phyloP scores from a whole-genome alignment of 208 protist species.

The Wallacemonas sp. region DNA sequence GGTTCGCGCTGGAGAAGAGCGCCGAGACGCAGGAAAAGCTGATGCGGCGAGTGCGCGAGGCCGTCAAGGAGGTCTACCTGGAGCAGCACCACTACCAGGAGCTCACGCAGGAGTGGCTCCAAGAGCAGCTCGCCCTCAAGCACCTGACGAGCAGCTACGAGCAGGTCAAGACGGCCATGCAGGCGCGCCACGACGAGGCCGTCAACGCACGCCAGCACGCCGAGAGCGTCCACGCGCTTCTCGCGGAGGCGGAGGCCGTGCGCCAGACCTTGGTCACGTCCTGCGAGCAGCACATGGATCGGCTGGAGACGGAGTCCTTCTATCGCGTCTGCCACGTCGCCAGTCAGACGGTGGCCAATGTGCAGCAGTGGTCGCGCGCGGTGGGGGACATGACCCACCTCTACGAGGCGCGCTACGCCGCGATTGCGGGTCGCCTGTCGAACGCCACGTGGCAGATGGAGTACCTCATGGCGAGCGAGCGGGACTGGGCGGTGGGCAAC shows the following conservation, averaged over 20 bases:
- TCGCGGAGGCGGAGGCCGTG: slow-evolving; percentile 39
- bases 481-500: slow-evolving; percentile 60
- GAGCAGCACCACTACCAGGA: slow-evolving; percentile 78
- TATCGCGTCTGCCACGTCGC: slow-evolving; percentile 63
- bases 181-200: slow-evolving; percentile 36
- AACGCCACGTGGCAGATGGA: slow-evolving; percentile 53
- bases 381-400: slow-evolving; percentile 54
- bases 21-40: slow-evolving; percentile 66
- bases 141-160: slow-evolving; percentile 67
- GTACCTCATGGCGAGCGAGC: slow-evolving; percentile 71
- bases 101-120: slow-evolving; percentile 52
- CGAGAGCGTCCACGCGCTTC: slow-evolving; percentile 28
- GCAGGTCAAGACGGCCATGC: slow-evolving; percentile 45
- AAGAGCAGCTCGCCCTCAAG: slow-evolving; percentile 46
- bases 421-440: slow-evolving; percentile 21
- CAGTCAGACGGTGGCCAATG: slow-evolving; percentile 36
- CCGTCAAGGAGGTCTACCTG: slow-evolving; percentile 64
- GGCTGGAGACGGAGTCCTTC: slow-evolving; percentile 48
- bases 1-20: slow-evolving; percentile 38
- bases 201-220: slow-evolving; percentile 25
- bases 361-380: slow-evolving; percentile 60
- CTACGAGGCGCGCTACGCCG: slow-evolving; percentile 64
- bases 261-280: slow-evolving; percentile 37
- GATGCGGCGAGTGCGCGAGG: slow-evolving; percentile 73
- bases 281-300: slow-evolving; percentile 48